A percentile compares a stretch with the other conserved stretches of the same genome.
Conservation (phyloP, 2,329 filamentous ascomycete species). For the Trichoderma hamatum region DNA sequence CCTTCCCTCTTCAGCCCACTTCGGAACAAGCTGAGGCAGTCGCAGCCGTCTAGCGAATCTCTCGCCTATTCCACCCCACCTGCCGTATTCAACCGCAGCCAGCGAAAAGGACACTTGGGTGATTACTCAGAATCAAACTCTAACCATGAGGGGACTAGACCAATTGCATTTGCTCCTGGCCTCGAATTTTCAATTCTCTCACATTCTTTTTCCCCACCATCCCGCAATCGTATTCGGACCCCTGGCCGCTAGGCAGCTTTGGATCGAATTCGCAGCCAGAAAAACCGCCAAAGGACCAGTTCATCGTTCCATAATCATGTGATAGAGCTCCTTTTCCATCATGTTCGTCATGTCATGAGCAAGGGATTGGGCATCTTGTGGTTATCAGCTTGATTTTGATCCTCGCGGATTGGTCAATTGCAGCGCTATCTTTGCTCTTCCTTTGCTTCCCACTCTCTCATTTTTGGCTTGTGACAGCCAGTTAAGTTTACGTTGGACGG, state of each 20-base stretch:
- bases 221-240: slow-evolving; percentile 26
- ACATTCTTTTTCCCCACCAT: slow-evolving; percentile 10
- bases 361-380: neutral
- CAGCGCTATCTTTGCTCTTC: neutral
- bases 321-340: slow-evolving; percentile 24
- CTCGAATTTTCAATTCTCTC: neutral
- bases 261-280: slow-evolving; percentile 1
- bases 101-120: too few relatives aligned
- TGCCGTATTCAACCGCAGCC: slow-evolving; percentile 2
- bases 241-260: slow-evolving; percentile 23
- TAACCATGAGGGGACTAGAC: neutral
- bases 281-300: neutral
- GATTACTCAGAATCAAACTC: too few relatives aligned
- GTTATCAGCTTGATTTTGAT: slow-evolving; percentile 2
- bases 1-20: neutral
- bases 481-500: too few relatives aligned
- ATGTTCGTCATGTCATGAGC: slow-evolving; percentile 26
- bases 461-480: slow-evolving; percentile 9
- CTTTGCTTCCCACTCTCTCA: neutral
- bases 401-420: slow-evolving; percentile 7
- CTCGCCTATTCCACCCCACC: neutral
- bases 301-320: slow-evolving; percentile 29
- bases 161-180: too few relatives aligned
- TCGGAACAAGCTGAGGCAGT: neutral
- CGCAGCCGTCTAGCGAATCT: neutral